phyloP scores from a whole-genome alignment of 2,329 filamentous ascomycete genomes.

The Botrytis porri region DNA sequence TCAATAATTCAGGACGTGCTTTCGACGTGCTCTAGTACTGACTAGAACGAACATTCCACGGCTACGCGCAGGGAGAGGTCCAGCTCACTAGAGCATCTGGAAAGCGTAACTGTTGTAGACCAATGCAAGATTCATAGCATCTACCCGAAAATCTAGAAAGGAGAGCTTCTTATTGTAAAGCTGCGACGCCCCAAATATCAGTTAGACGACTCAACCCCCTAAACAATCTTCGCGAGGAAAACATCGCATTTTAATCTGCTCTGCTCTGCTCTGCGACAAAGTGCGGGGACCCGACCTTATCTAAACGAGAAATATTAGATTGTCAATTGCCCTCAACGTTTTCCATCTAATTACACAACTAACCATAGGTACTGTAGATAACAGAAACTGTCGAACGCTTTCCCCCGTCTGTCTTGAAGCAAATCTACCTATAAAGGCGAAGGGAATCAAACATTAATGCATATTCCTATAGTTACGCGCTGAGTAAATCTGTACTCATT shows the following conservation, averaged over 20 bases:
- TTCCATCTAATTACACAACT: neutral
- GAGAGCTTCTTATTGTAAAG: neutral
- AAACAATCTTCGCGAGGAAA: neutral
- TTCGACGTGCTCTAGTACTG: neutral
- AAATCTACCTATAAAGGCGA: neutral
- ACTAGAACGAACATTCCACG: neutral
- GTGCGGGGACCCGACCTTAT: neutral
- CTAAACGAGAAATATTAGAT: neutral
- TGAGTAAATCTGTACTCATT: neutral
- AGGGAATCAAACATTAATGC: neutral
- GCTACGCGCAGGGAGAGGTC: neutral
- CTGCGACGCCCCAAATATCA: neutral
- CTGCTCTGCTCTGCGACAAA: neutral
- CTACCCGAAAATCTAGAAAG: neutral
- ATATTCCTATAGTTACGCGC: neutral
- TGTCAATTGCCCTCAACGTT: neutral
- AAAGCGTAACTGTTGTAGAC: neutral
- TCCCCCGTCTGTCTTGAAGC: neutral
- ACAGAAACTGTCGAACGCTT: neutral
- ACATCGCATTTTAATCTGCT: neutral
- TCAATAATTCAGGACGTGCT: neutral
- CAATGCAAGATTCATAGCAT: neutral
- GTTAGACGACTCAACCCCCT: neutral
- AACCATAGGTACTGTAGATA: too few relatives aligned
- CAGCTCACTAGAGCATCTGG: neutral